These are phyloP conservation scores for Bruguiera hainesii DNA, from an alignment of 441 rosid genomes.

Conservation along the genomic window DNA sequence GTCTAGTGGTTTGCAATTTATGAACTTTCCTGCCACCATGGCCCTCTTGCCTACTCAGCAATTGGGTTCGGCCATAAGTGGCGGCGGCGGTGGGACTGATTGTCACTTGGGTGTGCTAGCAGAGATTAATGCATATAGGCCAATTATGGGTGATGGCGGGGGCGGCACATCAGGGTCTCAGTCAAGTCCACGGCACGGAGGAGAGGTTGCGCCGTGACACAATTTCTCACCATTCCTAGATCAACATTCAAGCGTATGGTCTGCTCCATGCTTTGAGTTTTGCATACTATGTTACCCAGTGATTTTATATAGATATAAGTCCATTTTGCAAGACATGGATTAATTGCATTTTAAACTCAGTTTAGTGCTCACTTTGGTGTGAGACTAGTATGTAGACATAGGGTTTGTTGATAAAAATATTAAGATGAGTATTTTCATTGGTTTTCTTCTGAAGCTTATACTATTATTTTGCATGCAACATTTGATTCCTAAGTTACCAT, in stretches of 20 bases:
- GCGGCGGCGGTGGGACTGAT: conserved; percentile 33
- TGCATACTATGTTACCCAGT: conserved; percentile 5
- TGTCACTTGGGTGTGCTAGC: conserved; percentile 60
- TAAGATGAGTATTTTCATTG: conserved; percentile 8
- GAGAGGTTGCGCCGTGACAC: conserved; percentile 44
- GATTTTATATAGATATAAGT: conserved; percentile 20
- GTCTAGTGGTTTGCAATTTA: conserved; percentile 64
- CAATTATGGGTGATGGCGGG: conserved; percentile 33
- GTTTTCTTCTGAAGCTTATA: background rate
- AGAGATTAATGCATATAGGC: conserved; percentile 59
- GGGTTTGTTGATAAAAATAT: conserved; percentile 26
- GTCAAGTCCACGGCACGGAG: conserved; percentile 41
- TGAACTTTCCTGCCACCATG: conserved; percentile 71
- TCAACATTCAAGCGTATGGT: conserved; percentile 33
- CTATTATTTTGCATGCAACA: background rate
- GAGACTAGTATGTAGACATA: conserved; percentile 19
- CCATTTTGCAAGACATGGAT: conserved; percentile 21
- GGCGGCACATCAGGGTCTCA: conserved; percentile 27
- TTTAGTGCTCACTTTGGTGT: conserved; percentile 25
- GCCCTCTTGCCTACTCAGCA: conserved; percentile 67
- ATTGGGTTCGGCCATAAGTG: conserved; percentile 34
- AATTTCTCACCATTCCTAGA: conserved; percentile 38
- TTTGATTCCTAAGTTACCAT: background rate
- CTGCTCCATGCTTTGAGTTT: conserved; percentile 22
- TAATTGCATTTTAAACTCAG: conserved; percentile 24